Conservation (phyloP, 148 eudicot species). For the Diospyros kaki region DNA sequence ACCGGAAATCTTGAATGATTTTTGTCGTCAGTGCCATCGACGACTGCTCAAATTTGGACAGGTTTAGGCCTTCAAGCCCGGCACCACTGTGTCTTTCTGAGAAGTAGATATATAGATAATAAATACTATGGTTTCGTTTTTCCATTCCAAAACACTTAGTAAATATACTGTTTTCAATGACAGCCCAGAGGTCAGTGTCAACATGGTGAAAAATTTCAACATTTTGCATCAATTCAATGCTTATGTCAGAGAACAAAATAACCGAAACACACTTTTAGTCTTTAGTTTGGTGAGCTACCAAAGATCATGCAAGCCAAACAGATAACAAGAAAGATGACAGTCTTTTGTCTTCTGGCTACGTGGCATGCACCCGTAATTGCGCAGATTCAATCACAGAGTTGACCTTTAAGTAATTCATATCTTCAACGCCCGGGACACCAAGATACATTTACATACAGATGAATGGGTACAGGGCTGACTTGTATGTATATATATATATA, state of each 20-base stretch:
- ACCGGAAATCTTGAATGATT: conserved; percentile 51
- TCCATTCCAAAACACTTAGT: background rate
- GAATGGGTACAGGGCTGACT: background rate
- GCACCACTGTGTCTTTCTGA: conserved; percentile 56
- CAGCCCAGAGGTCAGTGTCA: background rate
- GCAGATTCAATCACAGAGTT: background rate
- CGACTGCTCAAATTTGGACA: conserved; percentile 52
- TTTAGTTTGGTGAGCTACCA: conserved; percentile 41
- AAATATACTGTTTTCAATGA: background rate
- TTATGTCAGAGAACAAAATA: background rate
- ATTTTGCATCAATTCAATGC: conserved; percentile 3
- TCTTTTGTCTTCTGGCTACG: conserved; percentile 6
- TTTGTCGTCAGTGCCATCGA: conserved; percentile 43
- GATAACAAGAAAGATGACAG: conserved; percentile 6
- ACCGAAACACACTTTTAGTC: conserved; percentile 22
- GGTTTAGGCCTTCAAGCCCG: conserved; percentile 57
- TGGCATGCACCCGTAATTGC: conserved; percentile 5
- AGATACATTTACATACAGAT: background rate
- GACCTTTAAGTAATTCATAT: background rate
- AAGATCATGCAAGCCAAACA: conserved; percentile 11
- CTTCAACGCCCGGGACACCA: background rate
- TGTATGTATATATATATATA: background rate
- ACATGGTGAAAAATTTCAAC: background rate
- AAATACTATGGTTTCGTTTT: conserved; percentile 4
- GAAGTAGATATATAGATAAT: conserved; percentile 1